Evolutionary conservation across 345 rosid genomes (phyloP).

Genomic region (Nasturtium officinale): DNA sequence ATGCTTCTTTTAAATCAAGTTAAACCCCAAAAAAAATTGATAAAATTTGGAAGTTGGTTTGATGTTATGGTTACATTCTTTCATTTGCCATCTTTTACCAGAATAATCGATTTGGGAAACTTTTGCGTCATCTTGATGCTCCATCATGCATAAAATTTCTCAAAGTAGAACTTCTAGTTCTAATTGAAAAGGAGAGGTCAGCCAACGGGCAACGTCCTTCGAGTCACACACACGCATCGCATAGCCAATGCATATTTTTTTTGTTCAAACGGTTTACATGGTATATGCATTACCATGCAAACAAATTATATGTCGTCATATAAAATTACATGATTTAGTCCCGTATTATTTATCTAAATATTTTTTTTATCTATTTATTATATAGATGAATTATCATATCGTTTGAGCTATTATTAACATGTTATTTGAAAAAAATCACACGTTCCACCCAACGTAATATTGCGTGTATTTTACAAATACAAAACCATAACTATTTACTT

Average conservation of each 20-base stretch:
- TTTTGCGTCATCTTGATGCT: neutral
- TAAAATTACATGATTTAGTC: neutral
- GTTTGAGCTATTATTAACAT: neutral
- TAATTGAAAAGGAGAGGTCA: neutral
- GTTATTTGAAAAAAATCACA: neutral
- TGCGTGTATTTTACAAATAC: neutral
- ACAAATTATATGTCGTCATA: neutral
- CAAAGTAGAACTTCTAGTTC: neutral
- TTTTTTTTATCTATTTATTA: neutral
- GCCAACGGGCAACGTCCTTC: neutral
- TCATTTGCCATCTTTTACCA: neutral
- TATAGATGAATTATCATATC: neutral
- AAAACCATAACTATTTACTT: neutral
- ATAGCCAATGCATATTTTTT: neutral
- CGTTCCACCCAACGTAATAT: neutral
- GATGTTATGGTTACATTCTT: neutral
- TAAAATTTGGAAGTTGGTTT: neutral
- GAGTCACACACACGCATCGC: neutral
- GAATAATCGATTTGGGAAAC: neutral
- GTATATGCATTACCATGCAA: neutral
- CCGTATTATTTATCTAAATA: neutral
- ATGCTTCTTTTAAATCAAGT: neutral
- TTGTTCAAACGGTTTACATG: neutral
- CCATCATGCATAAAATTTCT: neutral
- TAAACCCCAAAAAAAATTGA: too few species aligned